Evolutionary conservation across 1,139 yeast species (phyloP).

Genomic region (Geotrichum macrosporum): DNA sequence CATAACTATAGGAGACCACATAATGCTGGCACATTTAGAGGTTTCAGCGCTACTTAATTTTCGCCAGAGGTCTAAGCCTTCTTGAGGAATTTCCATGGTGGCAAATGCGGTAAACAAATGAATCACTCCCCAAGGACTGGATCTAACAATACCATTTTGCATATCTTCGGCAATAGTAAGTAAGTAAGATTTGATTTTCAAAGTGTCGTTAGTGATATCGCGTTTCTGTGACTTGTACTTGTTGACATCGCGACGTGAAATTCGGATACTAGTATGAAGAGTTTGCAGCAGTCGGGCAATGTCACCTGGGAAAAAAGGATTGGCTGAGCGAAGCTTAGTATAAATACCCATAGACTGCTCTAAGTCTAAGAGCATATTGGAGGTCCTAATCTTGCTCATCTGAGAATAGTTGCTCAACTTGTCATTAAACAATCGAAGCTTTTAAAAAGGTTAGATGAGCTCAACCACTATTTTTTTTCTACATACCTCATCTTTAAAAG

Average conservation of each 20-base stretch:
- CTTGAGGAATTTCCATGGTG: conserved; percentile 49
- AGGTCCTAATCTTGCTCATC: conserved; percentile 14
- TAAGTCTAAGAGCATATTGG: conserved; percentile 25
- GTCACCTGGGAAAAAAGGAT: conserved; percentile 27
- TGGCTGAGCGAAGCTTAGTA: conserved; percentile 26
- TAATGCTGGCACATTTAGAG: conserved; percentile 16
- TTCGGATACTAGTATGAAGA: conserved; percentile 26
- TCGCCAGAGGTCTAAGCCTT: conserved; percentile 52
- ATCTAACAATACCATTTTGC: conserved; percentile 41
- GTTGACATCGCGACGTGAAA: conserved; percentile 20
- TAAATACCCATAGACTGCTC: conserved; percentile 31
- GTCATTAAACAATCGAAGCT: conserved; percentile 18
- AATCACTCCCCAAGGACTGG: conserved; percentile 53
- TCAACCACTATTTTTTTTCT: background rate
- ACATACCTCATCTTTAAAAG: conserved; percentile 14
- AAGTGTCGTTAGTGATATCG: conserved; percentile 18
- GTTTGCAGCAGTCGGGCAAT: conserved; percentile 31
- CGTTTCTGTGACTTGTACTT: conserved; percentile 21
- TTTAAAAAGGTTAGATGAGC: background rate
- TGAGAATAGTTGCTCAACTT: conserved; percentile 19
- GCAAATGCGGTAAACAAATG: conserved; percentile 56
- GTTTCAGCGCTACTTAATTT: conserved; percentile 20
- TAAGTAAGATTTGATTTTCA: conserved; percentile 19
- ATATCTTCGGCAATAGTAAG: conserved; percentile 45
- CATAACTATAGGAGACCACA: conserved; percentile 54